A percentile compares a stretch with the other conserved stretches of the same genome.
Conservation (phyloP, 139 green algal genomes). For the Chlamydomonas incerta region DNA sequence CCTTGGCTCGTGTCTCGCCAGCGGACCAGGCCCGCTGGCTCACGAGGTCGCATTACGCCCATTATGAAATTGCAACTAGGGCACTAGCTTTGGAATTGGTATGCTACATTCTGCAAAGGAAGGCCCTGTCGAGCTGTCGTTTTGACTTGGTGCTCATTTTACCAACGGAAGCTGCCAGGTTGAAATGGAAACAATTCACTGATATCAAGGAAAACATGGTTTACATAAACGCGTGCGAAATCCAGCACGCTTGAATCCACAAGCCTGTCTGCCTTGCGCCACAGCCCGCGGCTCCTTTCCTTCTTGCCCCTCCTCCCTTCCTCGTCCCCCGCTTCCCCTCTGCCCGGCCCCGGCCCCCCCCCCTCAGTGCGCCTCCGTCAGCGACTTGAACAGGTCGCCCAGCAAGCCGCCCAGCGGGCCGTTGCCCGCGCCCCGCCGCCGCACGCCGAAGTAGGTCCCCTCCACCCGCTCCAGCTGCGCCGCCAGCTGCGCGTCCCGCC, state of each 20-base stretch:
- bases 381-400: not conserved
- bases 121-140: not conserved
- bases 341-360: too few species aligned
- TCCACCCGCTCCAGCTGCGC: slow-evolving; percentile 4
- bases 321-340: not conserved
- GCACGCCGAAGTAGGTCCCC: slow-evolving; percentile 10
- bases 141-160: too few species aligned
- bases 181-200: too few species aligned
- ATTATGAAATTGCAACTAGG: not conserved
- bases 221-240: too few species aligned
- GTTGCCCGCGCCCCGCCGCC: not conserved
- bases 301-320: too few species aligned
- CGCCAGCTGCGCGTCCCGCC: slow-evolving; percentile 4
- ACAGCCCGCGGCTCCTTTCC: too few species aligned
- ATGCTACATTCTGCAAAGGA: not conserved
- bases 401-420: slow-evolving; percentile 23
- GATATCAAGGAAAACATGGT: too few species aligned
- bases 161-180: too few species aligned
- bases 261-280: too few species aligned
- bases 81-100: not conserved
- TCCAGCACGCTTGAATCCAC: too few species aligned
- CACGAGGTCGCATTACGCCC: not conserved
- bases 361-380: slow-evolving; percentile 5
- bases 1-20: slow-evolving; percentile 2
- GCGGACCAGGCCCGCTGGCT: not conserved